A percentile compares a stretch with the other conserved stretches of the same genome.
Conservation (phyloP, 1,284 basidiomycete species). For the Trichosporon sp. region DNA sequence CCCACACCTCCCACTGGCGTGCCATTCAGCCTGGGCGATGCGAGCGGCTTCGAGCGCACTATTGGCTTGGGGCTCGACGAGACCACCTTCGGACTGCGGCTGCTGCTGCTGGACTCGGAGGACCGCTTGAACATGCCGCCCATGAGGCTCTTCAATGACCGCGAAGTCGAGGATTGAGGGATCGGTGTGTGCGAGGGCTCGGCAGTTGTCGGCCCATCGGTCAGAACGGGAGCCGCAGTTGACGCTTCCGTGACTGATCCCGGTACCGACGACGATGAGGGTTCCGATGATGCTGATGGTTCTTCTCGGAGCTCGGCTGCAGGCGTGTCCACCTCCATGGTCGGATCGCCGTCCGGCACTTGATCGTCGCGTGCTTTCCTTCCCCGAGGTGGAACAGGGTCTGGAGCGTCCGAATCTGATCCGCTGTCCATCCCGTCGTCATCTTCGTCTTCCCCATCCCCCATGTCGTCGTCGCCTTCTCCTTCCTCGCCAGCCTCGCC, state of each 20-base stretch:
- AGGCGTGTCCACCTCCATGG: slow-evolving; percentile 18
- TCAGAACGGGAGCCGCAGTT: neutral
- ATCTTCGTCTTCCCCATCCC: slow-evolving; percentile 3
- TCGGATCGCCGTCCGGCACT: neutral
- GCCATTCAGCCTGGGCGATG: neutral
- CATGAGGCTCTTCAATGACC: slow-evolving; percentile 11
- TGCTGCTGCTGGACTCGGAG: neutral
- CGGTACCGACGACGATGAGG: neutral
- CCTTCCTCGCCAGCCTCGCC: slow-evolving; percentile 2
- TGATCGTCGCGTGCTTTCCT: neutral
- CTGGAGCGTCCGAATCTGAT: neutral
- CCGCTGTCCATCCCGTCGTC: slow-evolving; percentile 7
- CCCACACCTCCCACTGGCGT: neutral
- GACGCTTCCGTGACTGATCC: neutral
- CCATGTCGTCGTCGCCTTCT: slow-evolving; percentile 6
- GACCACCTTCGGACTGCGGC: neutral
- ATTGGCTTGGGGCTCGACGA: neutral
- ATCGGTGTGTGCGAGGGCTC: neutral
- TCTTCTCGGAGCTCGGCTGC: neutral
- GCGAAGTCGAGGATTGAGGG: neutral
- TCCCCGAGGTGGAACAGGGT: neutral
- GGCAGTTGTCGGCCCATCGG: neutral
- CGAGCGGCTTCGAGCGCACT: neutral
- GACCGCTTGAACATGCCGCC: slow-evolving; percentile 16
- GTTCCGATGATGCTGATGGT: neutral